Evolutionary conservation across 2,329 filamentous ascomycete species (phyloP).

Genomic region (Cylindrodendrum hubeiense): DNA sequence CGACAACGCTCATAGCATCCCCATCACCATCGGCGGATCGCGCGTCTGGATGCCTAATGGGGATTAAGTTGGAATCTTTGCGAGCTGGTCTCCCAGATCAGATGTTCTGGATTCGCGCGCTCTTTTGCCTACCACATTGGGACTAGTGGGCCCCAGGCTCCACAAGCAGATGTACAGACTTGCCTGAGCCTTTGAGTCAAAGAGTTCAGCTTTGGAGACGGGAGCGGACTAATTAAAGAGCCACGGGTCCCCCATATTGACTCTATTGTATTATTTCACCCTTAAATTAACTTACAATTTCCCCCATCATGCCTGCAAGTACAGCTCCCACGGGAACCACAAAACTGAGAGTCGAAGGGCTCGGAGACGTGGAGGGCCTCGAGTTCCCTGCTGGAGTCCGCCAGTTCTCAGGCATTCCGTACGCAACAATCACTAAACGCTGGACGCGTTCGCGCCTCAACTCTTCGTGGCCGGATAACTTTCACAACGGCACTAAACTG

Average conservation of each 20-base stretch:
- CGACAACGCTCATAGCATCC: too few relatives aligned
- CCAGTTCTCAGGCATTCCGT: slow-evolving; percentile 33
- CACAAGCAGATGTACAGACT: neutral
- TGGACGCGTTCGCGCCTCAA: slow-evolving; percentile 30
- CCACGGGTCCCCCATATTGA: neutral
- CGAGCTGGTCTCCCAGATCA: neutral
- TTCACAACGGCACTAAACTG: slow-evolving; percentile 27
- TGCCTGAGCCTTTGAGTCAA: neutral
- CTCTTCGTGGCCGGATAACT: slow-evolving; percentile 10
- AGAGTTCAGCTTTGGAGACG: neutral
- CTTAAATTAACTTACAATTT: neutral
- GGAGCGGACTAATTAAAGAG: neutral
- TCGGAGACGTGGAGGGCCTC: slow-evolving; percentile 14
- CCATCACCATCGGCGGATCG: neutral
- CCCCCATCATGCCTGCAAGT: slow-evolving; percentile 11
- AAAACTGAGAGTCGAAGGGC: slow-evolving; percentile 3
- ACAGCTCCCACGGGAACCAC: slow-evolving; percentile 8
- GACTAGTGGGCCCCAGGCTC: neutral
- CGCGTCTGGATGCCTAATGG: neutral
- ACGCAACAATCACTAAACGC: slow-evolving; percentile 26
- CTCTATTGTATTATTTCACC: neutral
- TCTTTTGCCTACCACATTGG: neutral
- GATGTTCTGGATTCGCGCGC: neutral
- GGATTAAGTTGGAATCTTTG: neutral
- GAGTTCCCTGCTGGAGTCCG: slow-evolving; percentile 18